A percentile compares a stretch with the other conserved stretches of the same genome.
These are phyloP conservation scores for Lepraria neglecta DNA, from an alignment of 495 filamentous ascomycete genomes.

Conservation along the genomic window DNA sequence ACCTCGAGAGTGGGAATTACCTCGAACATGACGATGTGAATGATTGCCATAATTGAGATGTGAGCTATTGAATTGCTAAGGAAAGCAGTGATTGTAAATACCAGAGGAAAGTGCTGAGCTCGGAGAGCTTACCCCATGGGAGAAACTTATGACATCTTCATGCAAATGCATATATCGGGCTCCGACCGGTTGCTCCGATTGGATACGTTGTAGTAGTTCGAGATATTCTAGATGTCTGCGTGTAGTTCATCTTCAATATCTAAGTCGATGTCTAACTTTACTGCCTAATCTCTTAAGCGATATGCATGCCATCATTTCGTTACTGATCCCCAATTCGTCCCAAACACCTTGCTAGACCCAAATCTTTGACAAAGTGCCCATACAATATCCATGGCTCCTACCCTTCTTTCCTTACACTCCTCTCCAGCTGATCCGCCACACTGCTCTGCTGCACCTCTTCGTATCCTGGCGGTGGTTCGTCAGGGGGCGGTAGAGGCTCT, in stretches of 20 bases:
- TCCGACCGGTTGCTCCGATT: background rate
- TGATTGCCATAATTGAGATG: slow-evolving; percentile 14
- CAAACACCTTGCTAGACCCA: background rate
- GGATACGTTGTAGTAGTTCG: background rate
- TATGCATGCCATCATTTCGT: background rate
- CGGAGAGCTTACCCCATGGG: background rate
- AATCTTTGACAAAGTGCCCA: background rate
- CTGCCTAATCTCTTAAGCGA: too few species aligned
- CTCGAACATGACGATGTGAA: slow-evolving; percentile 21
- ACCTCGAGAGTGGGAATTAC: background rate
- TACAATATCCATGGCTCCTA: background rate
- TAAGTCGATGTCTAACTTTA: too few species aligned
- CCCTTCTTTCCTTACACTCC: slow-evolving; percentile 3
- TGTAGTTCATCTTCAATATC: too few species aligned
- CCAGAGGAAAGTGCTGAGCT: background rate
- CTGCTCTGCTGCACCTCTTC: slow-evolving; percentile 82
- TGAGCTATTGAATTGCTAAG: background rate
- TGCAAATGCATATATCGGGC: background rate
- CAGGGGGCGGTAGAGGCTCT: slow-evolving; percentile 38
- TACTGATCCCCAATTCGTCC: background rate
- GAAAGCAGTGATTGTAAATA: background rate
- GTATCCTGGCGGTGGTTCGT: slow-evolving; percentile 87
- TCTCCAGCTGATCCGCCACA: slow-evolving; percentile 56
- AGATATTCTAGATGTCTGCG: background rate
- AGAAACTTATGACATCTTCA: background rate